Evolutionary conservation across 2,329 filamentous ascomycete species (phyloP).

Genomic region (Pseudogymnoascus sp.): DNA sequence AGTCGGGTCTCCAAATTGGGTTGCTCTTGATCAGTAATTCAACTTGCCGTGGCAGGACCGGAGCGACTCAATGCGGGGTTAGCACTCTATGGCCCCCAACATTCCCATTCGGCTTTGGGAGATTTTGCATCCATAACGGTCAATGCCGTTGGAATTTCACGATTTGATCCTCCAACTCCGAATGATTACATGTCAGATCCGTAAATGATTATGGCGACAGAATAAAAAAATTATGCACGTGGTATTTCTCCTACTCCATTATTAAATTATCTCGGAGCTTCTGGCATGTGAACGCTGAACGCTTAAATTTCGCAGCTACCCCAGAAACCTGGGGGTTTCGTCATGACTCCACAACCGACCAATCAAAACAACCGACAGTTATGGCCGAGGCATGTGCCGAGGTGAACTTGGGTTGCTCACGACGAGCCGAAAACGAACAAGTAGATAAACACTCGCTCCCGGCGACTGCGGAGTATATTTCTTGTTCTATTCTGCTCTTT

Average conservation of each 20-base stretch:
- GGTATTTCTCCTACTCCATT: neutral
- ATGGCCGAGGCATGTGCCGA: conserved; percentile 10
- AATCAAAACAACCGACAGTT: neutral
- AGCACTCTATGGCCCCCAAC: neutral
- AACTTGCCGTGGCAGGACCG: neutral
- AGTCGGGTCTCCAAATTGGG: neutral
- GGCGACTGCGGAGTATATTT: neutral
- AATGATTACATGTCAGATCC: neutral
- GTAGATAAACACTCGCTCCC: conserved; percentile 9
- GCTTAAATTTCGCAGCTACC: conserved; percentile 2
- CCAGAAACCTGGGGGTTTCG: neutral
- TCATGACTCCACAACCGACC: conserved; percentile 1
- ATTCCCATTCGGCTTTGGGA: neutral
- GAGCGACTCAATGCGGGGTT: neutral
- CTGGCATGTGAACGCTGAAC: conserved; percentile 10
- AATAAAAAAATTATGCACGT: neutral
- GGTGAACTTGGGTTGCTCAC: neutral
- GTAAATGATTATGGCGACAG: neutral
- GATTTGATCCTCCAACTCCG: neutral
- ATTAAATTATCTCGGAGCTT: neutral
- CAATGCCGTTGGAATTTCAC: neutral
- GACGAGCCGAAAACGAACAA: conserved; percentile 3
- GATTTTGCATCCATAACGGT: neutral
- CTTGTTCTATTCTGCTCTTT: conserved; percentile 5
- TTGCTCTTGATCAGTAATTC: neutral